These are phyloP conservation scores for Phytophthora boehmeriae DNA, from an alignment of 352 stramenopile genomes.

Conservation along the genomic window DNA sequence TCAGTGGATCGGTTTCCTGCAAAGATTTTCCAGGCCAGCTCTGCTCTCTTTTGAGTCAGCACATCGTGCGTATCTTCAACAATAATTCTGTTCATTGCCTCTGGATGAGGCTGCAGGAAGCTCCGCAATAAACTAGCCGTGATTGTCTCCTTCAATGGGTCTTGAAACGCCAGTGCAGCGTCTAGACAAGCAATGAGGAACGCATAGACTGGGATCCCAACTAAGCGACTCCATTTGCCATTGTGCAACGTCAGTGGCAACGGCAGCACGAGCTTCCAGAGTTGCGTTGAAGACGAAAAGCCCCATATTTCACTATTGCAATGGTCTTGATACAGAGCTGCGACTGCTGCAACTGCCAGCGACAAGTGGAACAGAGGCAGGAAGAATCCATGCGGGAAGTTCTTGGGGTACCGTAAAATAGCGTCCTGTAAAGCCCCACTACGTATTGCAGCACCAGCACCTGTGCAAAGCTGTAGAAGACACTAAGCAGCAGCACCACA, in stretches of 20 bases:
- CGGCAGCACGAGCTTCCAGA: slow-evolving; percentile 69
- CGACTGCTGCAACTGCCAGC: slow-evolving; percentile 37
- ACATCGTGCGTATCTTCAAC: slow-evolving; percentile 22
- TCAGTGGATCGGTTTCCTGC: slow-evolving; percentile 6
- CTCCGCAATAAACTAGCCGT: slow-evolving; percentile 1
- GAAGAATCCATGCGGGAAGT: slow-evolving; percentile 61
- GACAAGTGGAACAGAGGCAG: slow-evolving; percentile 61
- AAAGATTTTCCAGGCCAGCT: slow-evolving; percentile 24
- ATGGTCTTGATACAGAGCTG: slow-evolving; percentile 53
- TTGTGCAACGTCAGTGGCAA: slow-evolving; percentile 61
- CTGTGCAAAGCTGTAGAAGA: slow-evolving; percentile 73
- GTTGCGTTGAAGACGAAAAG: slow-evolving; percentile 18
- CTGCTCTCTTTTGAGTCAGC: slow-evolving; percentile 16
- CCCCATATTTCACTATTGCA: slow-evolving; percentile 36
- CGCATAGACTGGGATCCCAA: slow-evolving; percentile 73
- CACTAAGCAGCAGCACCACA: slow-evolving; percentile 53
- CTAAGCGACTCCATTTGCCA: slow-evolving; percentile 52
- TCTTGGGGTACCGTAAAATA: slow-evolving; percentile 58
- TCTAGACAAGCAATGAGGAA: slow-evolving; percentile 59
- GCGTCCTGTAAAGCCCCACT: slow-evolving; percentile 53
- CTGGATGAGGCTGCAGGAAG: slow-evolving; percentile 45
- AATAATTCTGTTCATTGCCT: slow-evolving; percentile 31
- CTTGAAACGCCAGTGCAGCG: slow-evolving; percentile 49
- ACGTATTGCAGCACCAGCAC: slow-evolving; percentile 66
- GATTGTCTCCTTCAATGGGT: slow-evolving; percentile 49